Evolutionary conservation across 768 basidiomycete species (phyloP).

Genomic region (Mycena albidolilacea): DNA sequence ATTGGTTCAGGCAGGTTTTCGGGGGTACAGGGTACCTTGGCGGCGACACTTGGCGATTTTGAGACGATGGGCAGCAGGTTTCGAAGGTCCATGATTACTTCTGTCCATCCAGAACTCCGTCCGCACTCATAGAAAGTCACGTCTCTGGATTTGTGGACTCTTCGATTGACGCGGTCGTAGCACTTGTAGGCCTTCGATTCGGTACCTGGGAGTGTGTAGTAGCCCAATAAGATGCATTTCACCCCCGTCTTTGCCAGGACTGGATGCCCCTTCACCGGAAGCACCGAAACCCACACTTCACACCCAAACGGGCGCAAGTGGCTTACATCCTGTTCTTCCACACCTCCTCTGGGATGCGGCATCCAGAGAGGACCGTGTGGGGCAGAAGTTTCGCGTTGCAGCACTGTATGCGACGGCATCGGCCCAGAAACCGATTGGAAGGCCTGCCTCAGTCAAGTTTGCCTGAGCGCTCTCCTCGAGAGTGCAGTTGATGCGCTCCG

Average conservation of each 20-base stretch:
- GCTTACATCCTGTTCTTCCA: conserved; percentile 14
- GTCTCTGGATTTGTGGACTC: conserved; percentile 15
- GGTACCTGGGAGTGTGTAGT: not conserved
- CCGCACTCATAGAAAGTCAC: conserved; percentile 14
- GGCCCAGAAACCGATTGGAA: conserved; percentile 2
- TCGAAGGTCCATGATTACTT: conserved; percentile 24
- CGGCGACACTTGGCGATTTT: not conserved
- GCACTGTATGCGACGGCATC: not conserved
- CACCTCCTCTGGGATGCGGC: conserved; percentile 6
- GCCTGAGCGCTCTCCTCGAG: conserved; percentile 34
- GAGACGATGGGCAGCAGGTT: conserved; percentile 14
- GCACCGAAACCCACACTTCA: not conserved
- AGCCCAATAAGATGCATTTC: not conserved
- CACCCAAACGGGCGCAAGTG: conserved; percentile 17
- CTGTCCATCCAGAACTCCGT: conserved; percentile 15
- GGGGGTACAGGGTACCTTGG: conserved; percentile 9
- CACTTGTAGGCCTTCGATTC: conserved; percentile 25
- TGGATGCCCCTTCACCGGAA: conserved; percentile 5
- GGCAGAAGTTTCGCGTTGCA: conserved; percentile 9
- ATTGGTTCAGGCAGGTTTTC: too few species aligned
- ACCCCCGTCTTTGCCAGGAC: not conserved
- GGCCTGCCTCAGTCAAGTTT: not conserved
- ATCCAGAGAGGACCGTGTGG: conserved; percentile 1
- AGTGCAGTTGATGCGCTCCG: conserved; percentile 47
- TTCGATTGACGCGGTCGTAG: not conserved